Percentiles rank a stretch among this genome's conserved stretches.
Conservation (phyloP, 2,329 filamentous ascomycete species). For the Penicillium sp. region DNA sequence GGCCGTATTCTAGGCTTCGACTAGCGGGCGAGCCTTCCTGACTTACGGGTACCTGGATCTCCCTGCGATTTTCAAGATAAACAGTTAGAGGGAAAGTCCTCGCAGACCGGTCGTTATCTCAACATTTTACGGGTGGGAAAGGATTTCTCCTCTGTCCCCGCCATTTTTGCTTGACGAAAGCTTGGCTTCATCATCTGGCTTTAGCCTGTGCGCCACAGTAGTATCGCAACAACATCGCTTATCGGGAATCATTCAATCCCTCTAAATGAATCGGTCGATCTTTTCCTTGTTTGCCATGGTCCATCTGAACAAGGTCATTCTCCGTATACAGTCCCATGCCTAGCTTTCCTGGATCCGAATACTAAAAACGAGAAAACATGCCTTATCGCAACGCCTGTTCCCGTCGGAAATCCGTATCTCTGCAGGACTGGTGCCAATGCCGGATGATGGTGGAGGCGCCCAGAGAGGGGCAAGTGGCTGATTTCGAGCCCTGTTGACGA, state of each 20-base stretch:
- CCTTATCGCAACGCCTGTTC: slow-evolving; percentile 3
- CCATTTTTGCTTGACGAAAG: slow-evolving; percentile 13
- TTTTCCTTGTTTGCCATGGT: slow-evolving; percentile 6
- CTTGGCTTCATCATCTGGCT: slow-evolving; percentile 5
- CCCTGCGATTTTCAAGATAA: background rate
- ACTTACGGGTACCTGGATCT: background rate
- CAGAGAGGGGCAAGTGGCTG: background rate
- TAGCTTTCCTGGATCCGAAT: background rate
- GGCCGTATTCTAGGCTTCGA: background rate
- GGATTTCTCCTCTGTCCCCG: background rate
- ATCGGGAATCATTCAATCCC: slow-evolving; percentile 7
- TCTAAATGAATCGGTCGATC: slow-evolving; percentile 7
- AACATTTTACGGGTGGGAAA: background rate
- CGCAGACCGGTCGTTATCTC: background rate
- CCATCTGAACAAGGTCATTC: slow-evolving; percentile 3
- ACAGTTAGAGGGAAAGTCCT: background rate
- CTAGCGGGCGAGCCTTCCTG: background rate
- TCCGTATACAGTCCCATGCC: slow-evolving; percentile 1
- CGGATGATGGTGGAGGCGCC: background rate
- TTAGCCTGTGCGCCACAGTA: slow-evolving; percentile 16
- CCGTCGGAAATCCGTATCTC: slow-evolving; percentile 14
- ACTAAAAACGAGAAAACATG: background rate
- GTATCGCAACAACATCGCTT: slow-evolving; percentile 10
- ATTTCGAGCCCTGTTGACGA: slow-evolving; percentile 3
- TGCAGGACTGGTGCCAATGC: background rate